A percentile compares a stretch with the other conserved stretches of the same genome.
phyloP scores from a whole-genome alignment of 108 stramenopile species.

The Skeletonema menzelii region DNA sequence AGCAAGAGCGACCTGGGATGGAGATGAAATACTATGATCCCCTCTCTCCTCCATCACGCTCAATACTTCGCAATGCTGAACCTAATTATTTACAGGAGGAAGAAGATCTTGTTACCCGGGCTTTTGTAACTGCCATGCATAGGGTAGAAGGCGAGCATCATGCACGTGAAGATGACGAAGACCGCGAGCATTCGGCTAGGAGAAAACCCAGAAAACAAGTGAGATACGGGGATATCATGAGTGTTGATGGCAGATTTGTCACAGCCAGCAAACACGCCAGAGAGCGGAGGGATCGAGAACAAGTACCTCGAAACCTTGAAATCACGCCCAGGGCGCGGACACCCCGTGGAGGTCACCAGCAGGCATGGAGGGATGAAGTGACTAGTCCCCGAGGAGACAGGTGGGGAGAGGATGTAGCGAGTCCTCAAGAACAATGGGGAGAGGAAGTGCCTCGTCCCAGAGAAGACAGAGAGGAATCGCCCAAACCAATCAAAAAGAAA shows the following conservation, averaged over 20 bases:
- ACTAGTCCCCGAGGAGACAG: neutral
- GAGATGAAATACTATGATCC: neutral
- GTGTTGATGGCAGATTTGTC: slow-evolving; percentile 1
- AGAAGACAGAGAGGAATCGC: neutral
- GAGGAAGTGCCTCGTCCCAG: no score
- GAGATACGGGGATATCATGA: neutral
- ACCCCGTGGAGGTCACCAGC: neutral
- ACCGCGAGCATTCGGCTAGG: neutral
- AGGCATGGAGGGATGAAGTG: neutral
- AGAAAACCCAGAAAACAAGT: neutral
- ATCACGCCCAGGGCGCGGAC: neutral
- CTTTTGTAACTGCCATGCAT: neutral
- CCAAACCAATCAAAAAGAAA: neutral
- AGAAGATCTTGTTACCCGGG: neutral
- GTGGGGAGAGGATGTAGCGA: neutral
- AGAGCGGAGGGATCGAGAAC: neutral
- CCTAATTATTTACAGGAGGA: neutral
- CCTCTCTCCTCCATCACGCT: neutral
- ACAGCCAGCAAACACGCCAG: neutral
- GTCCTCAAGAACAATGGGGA: no score
- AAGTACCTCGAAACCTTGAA: slow-evolving; percentile 1
- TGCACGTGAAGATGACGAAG: neutral
- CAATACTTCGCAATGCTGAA: neutral
- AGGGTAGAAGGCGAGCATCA: neutral
- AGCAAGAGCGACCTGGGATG: neutral